Conservation (phyloP, 768 basidiomycete species). For the Pholiota conissans region DNA sequence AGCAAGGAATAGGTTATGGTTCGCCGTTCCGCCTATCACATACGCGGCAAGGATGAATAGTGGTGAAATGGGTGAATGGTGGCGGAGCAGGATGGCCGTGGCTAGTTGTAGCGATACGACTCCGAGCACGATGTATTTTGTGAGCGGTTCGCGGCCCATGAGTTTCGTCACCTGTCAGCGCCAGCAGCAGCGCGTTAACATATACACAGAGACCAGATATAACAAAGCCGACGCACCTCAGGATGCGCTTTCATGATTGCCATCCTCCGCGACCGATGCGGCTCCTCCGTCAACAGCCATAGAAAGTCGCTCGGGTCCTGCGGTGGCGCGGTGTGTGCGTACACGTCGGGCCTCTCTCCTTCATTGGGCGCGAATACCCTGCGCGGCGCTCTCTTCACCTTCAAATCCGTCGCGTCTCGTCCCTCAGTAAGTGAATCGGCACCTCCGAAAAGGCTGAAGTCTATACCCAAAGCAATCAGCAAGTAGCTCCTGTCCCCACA, state of each 20-base stretch:
- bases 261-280: conserved; percentile 84
- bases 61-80: conserved; percentile 67
- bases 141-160: conserved; percentile 93
- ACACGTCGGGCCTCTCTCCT: conserved; percentile 30
- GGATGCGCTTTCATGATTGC: conserved; percentile 95
- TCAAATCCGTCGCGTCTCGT: conserved; percentile 12
- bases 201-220: background rate
- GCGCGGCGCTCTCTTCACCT: conserved; percentile 40
- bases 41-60: conserved; percentile 81
- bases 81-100: conserved; percentile 63
- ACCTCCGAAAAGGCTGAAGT: conserved; percentile 82
- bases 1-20: conserved; percentile 97
- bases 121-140: conserved; percentile 83
- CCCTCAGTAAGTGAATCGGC: conserved; percentile 73
- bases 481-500: background rate
- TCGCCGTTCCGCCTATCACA: conserved; percentile 87
- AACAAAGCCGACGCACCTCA: conserved; percentile 50
- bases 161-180: conserved; percentile 81
- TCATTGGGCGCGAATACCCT: conserved; percentile 49
- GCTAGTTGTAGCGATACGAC: conserved; percentile 80
- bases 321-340: conserved; percentile 49
- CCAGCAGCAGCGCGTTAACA: background rate
- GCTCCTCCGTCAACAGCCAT: conserved; percentile 98
- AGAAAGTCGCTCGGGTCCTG: conserved; percentile 86
- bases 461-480: conserved; percentile 32